Conservation (phyloP, 2,329 filamentous ascomycete species). For the Xenosphaeropsis pyriputrescens region DNA sequence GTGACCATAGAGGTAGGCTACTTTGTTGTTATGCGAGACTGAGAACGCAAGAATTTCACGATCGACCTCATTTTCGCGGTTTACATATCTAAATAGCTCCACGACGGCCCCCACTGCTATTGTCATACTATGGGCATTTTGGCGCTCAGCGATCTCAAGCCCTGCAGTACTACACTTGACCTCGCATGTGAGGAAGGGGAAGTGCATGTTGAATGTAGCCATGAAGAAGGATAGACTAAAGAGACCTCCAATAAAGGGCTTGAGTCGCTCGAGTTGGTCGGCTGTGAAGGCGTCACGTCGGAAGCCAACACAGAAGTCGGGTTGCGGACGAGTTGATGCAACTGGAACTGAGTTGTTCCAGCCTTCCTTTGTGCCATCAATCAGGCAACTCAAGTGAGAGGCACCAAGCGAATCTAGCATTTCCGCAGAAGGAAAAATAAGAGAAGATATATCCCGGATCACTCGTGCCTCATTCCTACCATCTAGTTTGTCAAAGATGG, state of each 20-base stretch:
- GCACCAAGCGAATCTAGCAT: too few relatives aligned
- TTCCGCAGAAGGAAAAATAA: too few relatives aligned
- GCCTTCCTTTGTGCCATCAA: constrained; percentile 24
- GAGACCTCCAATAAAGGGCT: constrained; percentile 20
- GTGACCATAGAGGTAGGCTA: too few relatives aligned
- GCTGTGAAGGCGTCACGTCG: constrained; percentile 23
- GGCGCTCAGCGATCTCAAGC: constrained; percentile 21
- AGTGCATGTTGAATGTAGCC: constrained; percentile 28
- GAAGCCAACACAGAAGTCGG: constrained; percentile 28
- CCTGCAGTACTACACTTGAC: constrained; percentile 11
- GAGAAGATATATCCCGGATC: too few relatives aligned
- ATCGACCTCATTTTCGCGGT: too few relatives aligned
- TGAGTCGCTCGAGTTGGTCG: constrained; percentile 23
- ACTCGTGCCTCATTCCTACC: too few relatives aligned
- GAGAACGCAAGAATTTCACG: too few relatives aligned
- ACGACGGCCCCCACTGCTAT: too few relatives aligned
- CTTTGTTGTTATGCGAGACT: too few relatives aligned
- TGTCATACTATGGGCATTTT: constrained; percentile 24
- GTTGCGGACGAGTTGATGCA: constrained; percentile 21
- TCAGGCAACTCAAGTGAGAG: too few relatives aligned
- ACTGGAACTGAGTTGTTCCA: constrained; percentile 25
- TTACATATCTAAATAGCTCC: too few relatives aligned
- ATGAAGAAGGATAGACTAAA: constrained; percentile 23
- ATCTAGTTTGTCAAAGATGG: too few relatives aligned
- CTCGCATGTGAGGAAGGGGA: constrained; percentile 31